phyloP scores from a whole-genome alignment of 2,329 filamentous ascomycete genomes.

The Myrmaecium sp. region DNA sequence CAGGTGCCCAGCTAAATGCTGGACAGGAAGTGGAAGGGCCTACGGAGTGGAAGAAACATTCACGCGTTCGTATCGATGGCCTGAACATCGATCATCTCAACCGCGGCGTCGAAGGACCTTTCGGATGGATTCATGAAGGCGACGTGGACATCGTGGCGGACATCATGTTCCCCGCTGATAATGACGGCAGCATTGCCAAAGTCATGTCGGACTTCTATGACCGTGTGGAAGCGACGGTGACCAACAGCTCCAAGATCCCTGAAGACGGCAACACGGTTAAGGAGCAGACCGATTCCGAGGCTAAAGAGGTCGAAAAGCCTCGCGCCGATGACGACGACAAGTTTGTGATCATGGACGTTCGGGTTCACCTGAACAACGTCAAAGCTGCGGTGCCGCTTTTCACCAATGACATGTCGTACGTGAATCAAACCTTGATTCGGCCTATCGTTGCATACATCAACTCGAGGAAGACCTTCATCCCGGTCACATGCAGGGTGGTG shows the following conservation, averaged over 20 bases:
- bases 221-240: slow-evolving; percentile 82
- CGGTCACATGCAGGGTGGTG: slow-evolving; percentile 84
- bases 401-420: slow-evolving; percentile 78
- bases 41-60: slow-evolving; percentile 88
- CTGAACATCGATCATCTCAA: slow-evolving; percentile 94
- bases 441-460: slow-evolving; percentile 99
- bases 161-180: slow-evolving; percentile 81
- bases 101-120: slow-evolving; percentile 77
- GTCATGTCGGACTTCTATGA: slow-evolving; percentile 97
- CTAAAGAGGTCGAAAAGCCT: slow-evolving; percentile 2
- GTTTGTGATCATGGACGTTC: slow-evolving; percentile 83
- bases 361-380: slow-evolving; percentile 90
- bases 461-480: slow-evolving; percentile 84
- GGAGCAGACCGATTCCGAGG: not conserved
- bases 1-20: slow-evolving; percentile 43
- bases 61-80: slow-evolving; percentile 76
- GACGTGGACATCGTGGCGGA: slow-evolving; percentile 95
- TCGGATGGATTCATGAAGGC: slow-evolving; percentile 95
- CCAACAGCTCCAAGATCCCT: slow-evolving; percentile 21
- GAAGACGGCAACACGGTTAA: not conserved
- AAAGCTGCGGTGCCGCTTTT: slow-evolving; percentile 87
- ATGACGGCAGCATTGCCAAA: slow-evolving; percentile 76
- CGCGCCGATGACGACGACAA: slow-evolving; percentile 42
- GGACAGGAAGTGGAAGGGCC: slow-evolving; percentile 42
- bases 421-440: slow-evolving; percentile 86